Percentiles rank a stretch among this genome's conserved stretches.
phyloP scores from a whole-genome alignment of 2,329 filamentous ascomycete genomes.

The Aspergillus floridensis region DNA sequence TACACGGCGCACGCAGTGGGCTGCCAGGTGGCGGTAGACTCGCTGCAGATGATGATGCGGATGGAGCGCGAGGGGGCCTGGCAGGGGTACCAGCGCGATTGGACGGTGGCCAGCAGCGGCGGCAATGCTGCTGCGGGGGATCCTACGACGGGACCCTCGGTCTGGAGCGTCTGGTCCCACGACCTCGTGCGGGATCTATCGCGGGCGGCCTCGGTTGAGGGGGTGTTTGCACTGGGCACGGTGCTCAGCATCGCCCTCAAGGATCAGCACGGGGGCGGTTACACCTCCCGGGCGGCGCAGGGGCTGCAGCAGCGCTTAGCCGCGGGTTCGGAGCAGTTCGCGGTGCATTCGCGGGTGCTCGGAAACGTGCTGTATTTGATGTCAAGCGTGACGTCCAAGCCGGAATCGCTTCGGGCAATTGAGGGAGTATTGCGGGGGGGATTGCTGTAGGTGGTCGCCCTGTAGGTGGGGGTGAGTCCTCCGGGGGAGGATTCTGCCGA shows the following conservation, averaged over 20 bases:
- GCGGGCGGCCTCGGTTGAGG: slow-evolving; percentile 54
- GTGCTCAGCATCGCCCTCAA: slow-evolving; percentile 66
- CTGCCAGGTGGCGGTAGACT: slow-evolving; percentile 72
- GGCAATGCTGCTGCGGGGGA: neutral
- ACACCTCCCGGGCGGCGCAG: slow-evolving; percentile 56
- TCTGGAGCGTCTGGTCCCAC: slow-evolving; percentile 72
- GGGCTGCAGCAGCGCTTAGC: slow-evolving; percentile 53
- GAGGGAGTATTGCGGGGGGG: slow-evolving; percentile 42
- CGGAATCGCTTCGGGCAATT: slow-evolving; percentile 41
- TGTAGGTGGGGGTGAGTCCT: neutral
- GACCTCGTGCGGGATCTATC: slow-evolving; percentile 61
- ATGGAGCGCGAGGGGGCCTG: slow-evolving; percentile 60
- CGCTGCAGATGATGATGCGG: slow-evolving; percentile 57
- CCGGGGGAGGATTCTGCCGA: neutral
- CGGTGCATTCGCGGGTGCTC: slow-evolving; percentile 58
- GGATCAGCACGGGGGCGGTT: slow-evolving; percentile 51
- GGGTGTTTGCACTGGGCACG: slow-evolving; percentile 71
- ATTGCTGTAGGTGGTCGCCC: slow-evolving; percentile 21
- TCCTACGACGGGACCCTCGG: slow-evolving; percentile 12
- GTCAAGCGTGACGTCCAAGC: slow-evolving; percentile 53
- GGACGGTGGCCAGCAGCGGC: slow-evolving; percentile 29
- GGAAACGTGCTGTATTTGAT: slow-evolving; percentile 63
- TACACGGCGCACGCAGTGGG: slow-evolving; percentile 83
- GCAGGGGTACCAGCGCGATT: slow-evolving; percentile 54
- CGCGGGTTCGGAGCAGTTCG: slow-evolving; percentile 38